Percentiles rank a stretch among this genome's conserved stretches.
Evolutionary conservation across 192 early-diverging fungal genomes (phyloP).

Genomic region (Linnemannia elongata): DNA sequence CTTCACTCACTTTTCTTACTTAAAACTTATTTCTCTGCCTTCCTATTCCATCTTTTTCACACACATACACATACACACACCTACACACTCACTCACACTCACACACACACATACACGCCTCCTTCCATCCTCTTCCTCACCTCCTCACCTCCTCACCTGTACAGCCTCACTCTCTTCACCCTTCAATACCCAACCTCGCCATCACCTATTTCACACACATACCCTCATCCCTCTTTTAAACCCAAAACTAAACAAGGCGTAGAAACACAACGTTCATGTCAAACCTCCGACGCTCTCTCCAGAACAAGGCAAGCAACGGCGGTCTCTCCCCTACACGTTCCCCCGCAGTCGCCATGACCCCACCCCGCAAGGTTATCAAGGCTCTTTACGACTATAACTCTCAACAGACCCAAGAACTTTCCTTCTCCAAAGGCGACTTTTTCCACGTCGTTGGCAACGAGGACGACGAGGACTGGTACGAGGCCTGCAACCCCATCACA

Average conservation of each 20-base stretch:
- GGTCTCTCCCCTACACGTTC: conserved; percentile 36
- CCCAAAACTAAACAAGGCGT: background rate
- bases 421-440: conserved; percentile 80
- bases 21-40: background rate
- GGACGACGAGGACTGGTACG: conserved; percentile 77
- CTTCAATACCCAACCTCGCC: background rate
- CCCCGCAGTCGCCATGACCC: conserved; percentile 21
- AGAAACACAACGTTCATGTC: conserved; percentile 17
- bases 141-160: background rate
- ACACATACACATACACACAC: background rate
- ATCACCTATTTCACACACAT: background rate
- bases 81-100: background rate
- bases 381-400: conserved; percentile 76
- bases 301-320: conserved; percentile 29
- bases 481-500: conserved; percentile 79
- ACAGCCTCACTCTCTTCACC: background rate
- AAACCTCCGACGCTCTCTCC: conserved; percentile 47
- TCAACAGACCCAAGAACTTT: conserved; percentile 68
- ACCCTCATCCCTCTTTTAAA: background rate
- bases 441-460: conserved; percentile 81
- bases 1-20: background rate
- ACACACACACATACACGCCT: background rate
- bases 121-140: background rate
- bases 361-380: conserved; percentile 81
- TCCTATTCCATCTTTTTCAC: background rate